phyloP scores from a whole-genome alignment of 345 rosid species.

The Erodium maritimum region DNA sequence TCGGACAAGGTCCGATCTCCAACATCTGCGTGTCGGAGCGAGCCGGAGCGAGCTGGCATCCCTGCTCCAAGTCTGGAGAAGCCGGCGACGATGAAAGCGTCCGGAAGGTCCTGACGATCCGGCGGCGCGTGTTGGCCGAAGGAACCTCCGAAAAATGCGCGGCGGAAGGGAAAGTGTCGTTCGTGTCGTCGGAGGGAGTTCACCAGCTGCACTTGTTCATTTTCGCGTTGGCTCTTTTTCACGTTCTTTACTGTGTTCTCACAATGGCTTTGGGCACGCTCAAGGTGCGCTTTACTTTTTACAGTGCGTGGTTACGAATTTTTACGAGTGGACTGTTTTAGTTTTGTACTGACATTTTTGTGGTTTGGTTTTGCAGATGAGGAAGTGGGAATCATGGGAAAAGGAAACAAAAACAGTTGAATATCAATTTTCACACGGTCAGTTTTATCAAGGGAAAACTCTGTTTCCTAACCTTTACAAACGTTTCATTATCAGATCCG shows the following conservation, averaged over 20 bases:
- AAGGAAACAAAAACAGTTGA: not conserved
- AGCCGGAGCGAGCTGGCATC: conserved; percentile 39
- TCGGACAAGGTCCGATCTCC: conserved; percentile 29
- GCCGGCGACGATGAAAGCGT: not conserved
- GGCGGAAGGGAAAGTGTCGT: not conserved
- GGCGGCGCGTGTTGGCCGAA: not conserved
- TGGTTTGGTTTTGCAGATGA: not conserved
- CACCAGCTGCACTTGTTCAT: not conserved
- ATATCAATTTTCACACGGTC: not conserved
- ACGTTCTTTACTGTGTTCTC: not conserved
- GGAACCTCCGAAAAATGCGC: not conserved
- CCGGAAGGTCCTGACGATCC: not conserved
- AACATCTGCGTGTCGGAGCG: conserved; percentile 41
- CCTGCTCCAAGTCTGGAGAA: not conserved
- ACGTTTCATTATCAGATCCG: too few species aligned
- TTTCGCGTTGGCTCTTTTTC: not conserved
- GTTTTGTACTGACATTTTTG: too few species aligned
- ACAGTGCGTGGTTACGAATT: too few species aligned
- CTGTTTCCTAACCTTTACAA: too few species aligned
- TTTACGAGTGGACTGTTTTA: too few species aligned
- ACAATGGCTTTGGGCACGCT: not conserved
- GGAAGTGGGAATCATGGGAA: not conserved
- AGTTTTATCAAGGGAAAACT: not conserved
- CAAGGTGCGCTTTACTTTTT: not conserved
- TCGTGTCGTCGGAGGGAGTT: not conserved